Evolutionary conservation across 441 rosid genomes (phyloP).

Genomic region (Gossypium davidsonii): DNA sequence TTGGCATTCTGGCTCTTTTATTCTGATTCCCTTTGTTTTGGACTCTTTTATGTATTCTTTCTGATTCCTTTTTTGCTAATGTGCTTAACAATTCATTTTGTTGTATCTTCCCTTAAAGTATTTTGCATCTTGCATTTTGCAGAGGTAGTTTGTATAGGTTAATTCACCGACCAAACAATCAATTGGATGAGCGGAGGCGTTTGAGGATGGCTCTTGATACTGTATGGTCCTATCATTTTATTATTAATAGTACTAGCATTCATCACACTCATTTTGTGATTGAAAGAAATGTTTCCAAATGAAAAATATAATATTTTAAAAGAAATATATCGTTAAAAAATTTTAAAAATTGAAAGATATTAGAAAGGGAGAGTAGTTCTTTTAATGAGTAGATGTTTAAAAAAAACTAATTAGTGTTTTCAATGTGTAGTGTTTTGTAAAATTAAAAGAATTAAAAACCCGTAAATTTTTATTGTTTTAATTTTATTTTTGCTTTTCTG

Average conservation of each 20-base stretch:
- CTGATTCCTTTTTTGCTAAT: neutral
- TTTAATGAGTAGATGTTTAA: neutral
- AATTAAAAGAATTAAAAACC: neutral
- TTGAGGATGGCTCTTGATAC: conserved; percentile 94
- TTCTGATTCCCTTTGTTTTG: neutral
- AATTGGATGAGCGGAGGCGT: conserved; percentile 86
- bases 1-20: neutral
- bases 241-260: neutral
- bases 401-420: too few species aligned
- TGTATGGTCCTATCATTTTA: conserved; percentile 36
- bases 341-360: neutral
- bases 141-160: conserved; percentile 96
- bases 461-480: neutral
- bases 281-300: neutral
- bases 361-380: neutral
- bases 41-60: neutral
- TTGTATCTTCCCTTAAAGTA: neutral
- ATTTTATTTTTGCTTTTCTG: neutral
- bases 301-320: neutral
- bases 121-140: conserved; percentile 34
- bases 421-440: too few species aligned
- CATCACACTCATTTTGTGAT: neutral
- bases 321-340: neutral
- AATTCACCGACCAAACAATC: conserved; percentile 85
- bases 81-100: neutral